phyloP scores from a whole-genome alignment of 2,329 filamentous ascomycete species.

The Verticillium longisporum region DNA sequence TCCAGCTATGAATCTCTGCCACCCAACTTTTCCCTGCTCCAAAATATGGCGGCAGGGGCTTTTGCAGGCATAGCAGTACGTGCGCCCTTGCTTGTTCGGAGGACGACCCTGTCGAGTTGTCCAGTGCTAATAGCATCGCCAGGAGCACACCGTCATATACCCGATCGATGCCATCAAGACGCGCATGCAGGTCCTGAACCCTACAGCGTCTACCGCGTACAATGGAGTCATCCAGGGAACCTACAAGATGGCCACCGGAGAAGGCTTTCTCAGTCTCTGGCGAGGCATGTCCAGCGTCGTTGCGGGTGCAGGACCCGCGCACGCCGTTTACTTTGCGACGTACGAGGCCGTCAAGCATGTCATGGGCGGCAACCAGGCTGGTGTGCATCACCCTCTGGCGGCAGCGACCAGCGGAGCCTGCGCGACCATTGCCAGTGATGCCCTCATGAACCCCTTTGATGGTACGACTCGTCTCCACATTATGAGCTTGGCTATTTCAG shows the following conservation, averaged over 20 bases:
- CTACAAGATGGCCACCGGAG: constrained; percentile 82
- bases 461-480: constrained; percentile 46
- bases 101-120: too few relatives aligned
- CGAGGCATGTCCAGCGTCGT: constrained; percentile 94
- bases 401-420: constrained; percentile 93
- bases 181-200: constrained; percentile 93
- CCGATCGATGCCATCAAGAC: constrained; percentile 98
- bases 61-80: constrained; percentile 93
- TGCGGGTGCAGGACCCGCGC: constrained; percentile 88
- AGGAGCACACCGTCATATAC: constrained; percentile 99
- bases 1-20: constrained; percentile 82
- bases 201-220: constrained; percentile 73
- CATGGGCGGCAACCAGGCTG: constrained; percentile 84
- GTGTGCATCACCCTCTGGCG: constrained; percentile 86
- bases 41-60: constrained; percentile 94
- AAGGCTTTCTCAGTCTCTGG: constrained; percentile 90
- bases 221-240: constrained; percentile 88
- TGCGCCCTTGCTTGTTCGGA: too few relatives aligned
- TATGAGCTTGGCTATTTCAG: too few relatives aligned
- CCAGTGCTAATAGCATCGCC: constrained; percentile 10
- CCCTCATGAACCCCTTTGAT: constrained; percentile 98
- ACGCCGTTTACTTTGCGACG: constrained; percentile 96
- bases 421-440: constrained; percentile 94
- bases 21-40: constrained; percentile 85
- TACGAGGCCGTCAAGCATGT: constrained; percentile 96